Evolutionary conservation across 352 stramenopile genomes (phyloP).

Genomic region (Nothophytophthora sp.): DNA sequence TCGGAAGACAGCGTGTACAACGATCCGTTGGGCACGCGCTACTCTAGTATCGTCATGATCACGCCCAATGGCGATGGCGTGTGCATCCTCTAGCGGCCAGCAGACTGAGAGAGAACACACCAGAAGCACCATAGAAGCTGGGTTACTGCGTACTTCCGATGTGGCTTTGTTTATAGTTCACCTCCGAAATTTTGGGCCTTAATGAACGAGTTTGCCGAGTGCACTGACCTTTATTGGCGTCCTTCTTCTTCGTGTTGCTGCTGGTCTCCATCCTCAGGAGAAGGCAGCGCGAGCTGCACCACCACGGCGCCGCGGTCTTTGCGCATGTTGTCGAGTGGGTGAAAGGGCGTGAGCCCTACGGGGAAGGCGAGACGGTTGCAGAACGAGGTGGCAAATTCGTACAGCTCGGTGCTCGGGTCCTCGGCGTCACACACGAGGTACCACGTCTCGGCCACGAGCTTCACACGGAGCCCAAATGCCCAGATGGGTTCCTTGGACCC

Average conservation of each 20-base stretch:
- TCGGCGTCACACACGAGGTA: constrained; percentile 72
- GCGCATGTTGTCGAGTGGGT: constrained; percentile 44
- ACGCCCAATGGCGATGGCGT: constrained; percentile 79
- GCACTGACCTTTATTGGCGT: too few species aligned
- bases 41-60: constrained; percentile 88
- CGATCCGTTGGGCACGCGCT: constrained; percentile 74
- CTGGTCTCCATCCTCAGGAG: too few species aligned
- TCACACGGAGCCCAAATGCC: constrained; percentile 63
- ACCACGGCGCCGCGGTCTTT: constrained; percentile 46
- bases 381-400: constrained; percentile 60
- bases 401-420: constrained; percentile 64
- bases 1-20: constrained; percentile 73
- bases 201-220: constrained; percentile 9
- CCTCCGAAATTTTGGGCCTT: constrained; percentile 24
- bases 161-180: too few species aligned
- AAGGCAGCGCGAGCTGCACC: constrained; percentile 28
- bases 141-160: too few species aligned
- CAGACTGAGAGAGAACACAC: constrained; percentile 4
- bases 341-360: constrained; percentile 56
- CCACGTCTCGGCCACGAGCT: constrained; percentile 55
- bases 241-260: too few species aligned
- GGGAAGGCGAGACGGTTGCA: constrained; percentile 62
- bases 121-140: constrained; percentile 10
- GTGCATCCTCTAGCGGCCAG: constrained; percentile 69
- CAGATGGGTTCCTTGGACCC: constrained; percentile 27